Evolutionary conservation across 2,329 filamentous ascomycete genomes (phyloP).

Genomic region (Penicillium digitatum): DNA sequence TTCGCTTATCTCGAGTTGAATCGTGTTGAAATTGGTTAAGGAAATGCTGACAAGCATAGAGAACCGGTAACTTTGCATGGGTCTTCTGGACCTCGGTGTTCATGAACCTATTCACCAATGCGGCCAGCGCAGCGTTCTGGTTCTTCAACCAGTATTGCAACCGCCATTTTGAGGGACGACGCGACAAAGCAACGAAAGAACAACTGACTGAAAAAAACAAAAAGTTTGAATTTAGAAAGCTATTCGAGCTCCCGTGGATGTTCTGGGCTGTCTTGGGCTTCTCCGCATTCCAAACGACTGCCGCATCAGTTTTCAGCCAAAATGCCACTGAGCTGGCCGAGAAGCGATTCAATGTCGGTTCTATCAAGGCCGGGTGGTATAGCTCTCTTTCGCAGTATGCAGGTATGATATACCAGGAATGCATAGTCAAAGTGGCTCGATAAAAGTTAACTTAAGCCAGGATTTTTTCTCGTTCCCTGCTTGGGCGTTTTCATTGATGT

Average conservation of each 20-base stretch:
- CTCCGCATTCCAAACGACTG: conserved; percentile 57
- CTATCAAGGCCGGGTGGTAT: conserved; percentile 59
- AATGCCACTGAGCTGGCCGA: conserved; percentile 61
- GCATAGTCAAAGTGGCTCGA: neutral
- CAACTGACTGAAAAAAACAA: conserved; percentile 58
- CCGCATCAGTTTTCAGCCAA: conserved; percentile 52
- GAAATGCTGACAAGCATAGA: conserved; percentile 29
- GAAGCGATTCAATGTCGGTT: conserved; percentile 54
- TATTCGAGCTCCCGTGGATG: conserved; percentile 56
- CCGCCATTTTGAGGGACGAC: conserved; percentile 45
- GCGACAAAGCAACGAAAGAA: conserved; percentile 57
- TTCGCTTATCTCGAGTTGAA: neutral
- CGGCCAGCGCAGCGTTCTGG: conserved; percentile 52
- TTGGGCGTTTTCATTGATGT: conserved; percentile 57
- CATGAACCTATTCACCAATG: conserved; percentile 62
- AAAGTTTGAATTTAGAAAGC: conserved; percentile 54
- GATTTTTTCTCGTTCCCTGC: conserved; percentile 56
- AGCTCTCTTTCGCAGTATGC: conserved; percentile 55
- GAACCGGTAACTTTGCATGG: conserved; percentile 59
- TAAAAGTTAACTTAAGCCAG: conserved; percentile 3
- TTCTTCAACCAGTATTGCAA: conserved; percentile 54
- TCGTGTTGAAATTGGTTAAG: too few species aligned
- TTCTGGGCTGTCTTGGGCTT: conserved; percentile 57
- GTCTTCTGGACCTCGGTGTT: conserved; percentile 62
- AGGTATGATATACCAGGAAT: conserved; percentile 24